A percentile compares a stretch with the other conserved stretches of the same genome.
phyloP scores from a whole-genome alignment of 176 grass and related monocot genomes.

The Phoenix roebelenii region DNA sequence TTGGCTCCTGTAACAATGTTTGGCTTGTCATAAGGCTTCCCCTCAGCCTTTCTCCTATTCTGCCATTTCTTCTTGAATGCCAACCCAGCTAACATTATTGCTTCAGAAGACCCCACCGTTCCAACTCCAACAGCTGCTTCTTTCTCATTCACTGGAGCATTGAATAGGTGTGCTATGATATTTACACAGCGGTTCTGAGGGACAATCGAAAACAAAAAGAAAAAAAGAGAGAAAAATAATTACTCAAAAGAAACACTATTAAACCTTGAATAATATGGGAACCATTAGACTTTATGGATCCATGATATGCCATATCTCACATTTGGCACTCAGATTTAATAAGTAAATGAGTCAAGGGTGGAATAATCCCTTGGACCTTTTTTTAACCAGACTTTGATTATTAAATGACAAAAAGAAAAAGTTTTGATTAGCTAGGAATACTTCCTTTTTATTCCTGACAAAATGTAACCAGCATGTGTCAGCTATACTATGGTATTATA shows the following conservation, averaged over 20 bases:
- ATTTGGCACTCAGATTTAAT: no score
- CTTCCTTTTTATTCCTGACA: no score
- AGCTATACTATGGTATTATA: no score
- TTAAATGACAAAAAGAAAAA: no score
- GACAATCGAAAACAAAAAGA: neutral
- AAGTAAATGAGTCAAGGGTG: no score
- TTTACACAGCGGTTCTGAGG: slow-evolving; percentile 89
- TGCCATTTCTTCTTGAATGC: slow-evolving; percentile 90
- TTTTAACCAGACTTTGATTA: no score
- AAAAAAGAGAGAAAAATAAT: no score
- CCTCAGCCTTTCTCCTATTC: slow-evolving; percentile 46
- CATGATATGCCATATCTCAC: no score
- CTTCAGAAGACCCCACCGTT: slow-evolving; percentile 86
- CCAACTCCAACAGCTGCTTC: slow-evolving; percentile 61
- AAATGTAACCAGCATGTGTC: no score
- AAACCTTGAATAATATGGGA: neutral
- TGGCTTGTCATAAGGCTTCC: slow-evolving; percentile 59
- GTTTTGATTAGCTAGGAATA: no score
- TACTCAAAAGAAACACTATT: neutral
- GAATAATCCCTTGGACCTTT: no score
- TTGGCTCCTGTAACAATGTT: slow-evolving; percentile 94
- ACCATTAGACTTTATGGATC: no score
- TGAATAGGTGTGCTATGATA: slow-evolving; percentile 81
- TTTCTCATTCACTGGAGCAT: slow-evolving; percentile 33
- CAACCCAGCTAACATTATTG: slow-evolving; percentile 89